Conservation (phyloP, 2,329 filamentous ascomycete species). For the Colletotrichum lupini region DNA sequence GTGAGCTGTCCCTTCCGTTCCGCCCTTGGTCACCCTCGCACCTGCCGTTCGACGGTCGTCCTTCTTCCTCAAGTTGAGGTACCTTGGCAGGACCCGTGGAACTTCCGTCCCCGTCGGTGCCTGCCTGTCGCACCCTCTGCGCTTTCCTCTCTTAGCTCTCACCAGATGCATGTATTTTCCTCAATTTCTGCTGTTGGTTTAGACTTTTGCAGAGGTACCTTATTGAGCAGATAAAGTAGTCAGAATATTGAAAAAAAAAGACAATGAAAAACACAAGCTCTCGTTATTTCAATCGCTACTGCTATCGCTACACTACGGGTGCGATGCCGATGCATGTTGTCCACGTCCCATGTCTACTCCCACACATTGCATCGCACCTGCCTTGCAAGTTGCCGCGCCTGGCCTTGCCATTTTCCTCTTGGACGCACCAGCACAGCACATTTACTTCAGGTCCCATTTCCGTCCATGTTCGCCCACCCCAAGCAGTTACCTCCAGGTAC, state of each 20-base stretch:
- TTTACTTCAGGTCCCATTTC: not conserved
- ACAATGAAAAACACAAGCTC: not conserved
- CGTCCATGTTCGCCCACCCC: not conserved
- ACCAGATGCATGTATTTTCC: too few species aligned
- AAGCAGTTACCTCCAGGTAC: not conserved
- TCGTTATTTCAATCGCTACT: not conserved
- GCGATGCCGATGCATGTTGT: constrained; percentile 1
- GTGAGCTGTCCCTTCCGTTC: constrained; percentile 37
- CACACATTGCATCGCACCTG: not conserved
- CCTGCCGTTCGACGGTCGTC: constrained; percentile 25
- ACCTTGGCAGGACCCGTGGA: constrained; percentile 23
- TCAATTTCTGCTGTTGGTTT: not conserved
- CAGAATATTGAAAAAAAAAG: not conserved
- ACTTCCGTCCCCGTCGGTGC: constrained; percentile 9
- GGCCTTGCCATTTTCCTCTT: not conserved
- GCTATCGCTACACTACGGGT: not conserved
- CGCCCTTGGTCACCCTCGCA: constrained; percentile 32
- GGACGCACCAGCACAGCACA: not conserved
- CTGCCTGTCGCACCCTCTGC: not conserved
- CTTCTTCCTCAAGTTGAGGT: not conserved
- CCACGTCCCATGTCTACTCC: not conserved
- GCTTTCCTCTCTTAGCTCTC: not conserved
- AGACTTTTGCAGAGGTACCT: not conserved
- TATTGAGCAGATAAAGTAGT: not conserved
- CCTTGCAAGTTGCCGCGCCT: not conserved